These are phyloP conservation scores for Hemerocallis citrina DNA, from an alignment of 106 monocot genomes.

Conservation along the genomic window DNA sequence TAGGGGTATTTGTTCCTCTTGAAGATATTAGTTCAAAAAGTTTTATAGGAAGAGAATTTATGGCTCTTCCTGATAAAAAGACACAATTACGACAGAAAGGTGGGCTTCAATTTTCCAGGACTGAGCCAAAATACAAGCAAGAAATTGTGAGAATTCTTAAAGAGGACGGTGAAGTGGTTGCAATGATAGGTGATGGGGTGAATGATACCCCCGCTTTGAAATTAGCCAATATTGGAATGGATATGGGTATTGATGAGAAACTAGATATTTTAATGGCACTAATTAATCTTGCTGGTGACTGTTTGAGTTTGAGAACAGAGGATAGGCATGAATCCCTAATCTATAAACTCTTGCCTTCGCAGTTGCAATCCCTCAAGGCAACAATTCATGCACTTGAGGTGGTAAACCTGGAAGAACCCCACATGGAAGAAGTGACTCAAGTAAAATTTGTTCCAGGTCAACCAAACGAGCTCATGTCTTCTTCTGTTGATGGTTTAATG, in stretches of 20 bases:
- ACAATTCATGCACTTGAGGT: too few species aligned
- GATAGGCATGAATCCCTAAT: too few species aligned
- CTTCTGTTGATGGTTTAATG: too few species aligned
- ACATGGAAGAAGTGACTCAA: too few species aligned
- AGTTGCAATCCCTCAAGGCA: too few species aligned
- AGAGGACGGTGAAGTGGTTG: slow-evolving; percentile 94
- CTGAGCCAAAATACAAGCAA: slow-evolving; percentile 90
- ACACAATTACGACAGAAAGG: slow-evolving; percentile 34
- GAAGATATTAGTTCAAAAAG: slow-evolving; percentile 56
- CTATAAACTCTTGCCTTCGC: too few species aligned
- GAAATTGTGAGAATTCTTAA: slow-evolving; percentile 86
- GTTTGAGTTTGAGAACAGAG: too few species aligned
- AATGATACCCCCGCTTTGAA: slow-evolving; percentile 95
- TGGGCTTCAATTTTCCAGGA: slow-evolving; percentile 81
- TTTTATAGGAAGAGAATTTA: slow-evolving; percentile 74
- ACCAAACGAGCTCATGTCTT: too few species aligned
- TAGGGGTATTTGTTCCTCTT: slow-evolving; percentile 56
- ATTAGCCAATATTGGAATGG: slow-evolving; percentile 89
- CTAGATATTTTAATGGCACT: too few species aligned
- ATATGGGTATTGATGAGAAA: slow-evolving; percentile 91
- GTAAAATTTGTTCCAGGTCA: too few species aligned
- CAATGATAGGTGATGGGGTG: slow-evolving; percentile 96
- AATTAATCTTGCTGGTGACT: too few species aligned
- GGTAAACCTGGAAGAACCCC: too few species aligned
- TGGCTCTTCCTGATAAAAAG: slow-evolving; percentile 50